Evolutionary conservation across 169 alveolate species (phyloP).

Genomic region (Babesia bovis): DNA sequence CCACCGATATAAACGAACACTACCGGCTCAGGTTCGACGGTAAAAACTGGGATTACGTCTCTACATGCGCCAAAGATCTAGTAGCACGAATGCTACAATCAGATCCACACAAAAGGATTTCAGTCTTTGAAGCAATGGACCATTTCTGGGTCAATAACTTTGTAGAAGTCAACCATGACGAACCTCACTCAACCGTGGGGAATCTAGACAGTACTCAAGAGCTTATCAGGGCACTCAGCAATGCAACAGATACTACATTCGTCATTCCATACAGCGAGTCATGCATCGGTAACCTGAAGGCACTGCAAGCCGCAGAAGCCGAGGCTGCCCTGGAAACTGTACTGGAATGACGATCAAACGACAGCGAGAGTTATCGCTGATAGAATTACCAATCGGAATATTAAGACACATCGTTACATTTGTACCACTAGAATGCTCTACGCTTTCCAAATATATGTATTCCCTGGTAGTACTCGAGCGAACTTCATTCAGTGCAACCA

Average conservation of each 20-base stretch:
- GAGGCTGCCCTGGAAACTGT: conserved; percentile 15
- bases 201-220: conserved; percentile 4
- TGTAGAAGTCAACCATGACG: conserved; percentile 82
- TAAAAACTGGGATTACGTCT: conserved; percentile 76
- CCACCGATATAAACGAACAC: conserved; percentile 57
- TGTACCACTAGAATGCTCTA: conserved; percentile 10
- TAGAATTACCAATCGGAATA: conserved; percentile 13
- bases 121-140: conserved; percentile 83
- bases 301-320: conserved; percentile 31
- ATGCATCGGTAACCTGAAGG: conserved; percentile 40
- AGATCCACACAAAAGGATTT: conserved; percentile 73
- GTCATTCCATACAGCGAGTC: conserved; percentile 65
- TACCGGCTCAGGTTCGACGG: conserved; percentile 75
- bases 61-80: conserved; percentile 82
- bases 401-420: background rate
- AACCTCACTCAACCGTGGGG: conserved; percentile 33
- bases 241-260: conserved; percentile 61
- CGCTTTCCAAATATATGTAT: conserved; percentile 5
- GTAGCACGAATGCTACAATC: conserved; percentile 68
- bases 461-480: conserved; percentile 15
- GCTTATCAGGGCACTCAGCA: conserved; percentile 32
- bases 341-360: conserved; percentile 29
- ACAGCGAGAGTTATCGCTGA: background rate
- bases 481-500: background rate
- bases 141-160: conserved; percentile 85